Base-by-base conservation (phyloP, 1,284 basidiomycete species). In the Cystobasidium pallidum region DNA sequence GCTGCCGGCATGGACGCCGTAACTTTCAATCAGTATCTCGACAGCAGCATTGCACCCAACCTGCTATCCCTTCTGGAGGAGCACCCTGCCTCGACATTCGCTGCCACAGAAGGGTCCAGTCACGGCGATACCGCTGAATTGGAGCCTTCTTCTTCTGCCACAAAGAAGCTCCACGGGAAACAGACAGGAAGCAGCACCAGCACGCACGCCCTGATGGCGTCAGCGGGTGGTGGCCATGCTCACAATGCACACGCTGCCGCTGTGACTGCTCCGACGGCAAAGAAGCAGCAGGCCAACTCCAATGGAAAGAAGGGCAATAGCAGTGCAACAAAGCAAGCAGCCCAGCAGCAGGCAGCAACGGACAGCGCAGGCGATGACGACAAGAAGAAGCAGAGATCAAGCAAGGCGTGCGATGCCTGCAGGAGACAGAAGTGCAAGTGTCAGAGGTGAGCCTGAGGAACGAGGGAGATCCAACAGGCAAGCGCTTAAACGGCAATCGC, bases 321-420 rank as follows among this genome's bases (percentile, higher is more conserved):
- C 8, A 15, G 21, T n/a, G n/a, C 17, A 51, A 15, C 43, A 26
- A n/a, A n/a, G 41, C 17, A 64, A 45, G 45, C 55, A 41, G 28
- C 19, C 11, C 51, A 55, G 51, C 64, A 66, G 34, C 52, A 66
- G 3, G 30, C 64, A 55, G 28, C 52, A 49, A 32, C 34, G 8
- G 64, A 59, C 28, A 47, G 43, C 19, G 67, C 34, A 26, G 34
- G 47, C 19, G 67, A 70, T 43, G 66, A 68, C 15, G 66, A 68
- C 58, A 70, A 62, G 67, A 70, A 70, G 67, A 70, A 70, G 58
- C 67, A 64, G n/a, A 47, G 67, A 30, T 61, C 57, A 15, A 49
- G 41, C 17, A 70, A 70, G 58, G 67, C 67, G 0, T 70, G 67
- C 34, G 67, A 70, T 58, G 58, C 57, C 0, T 70, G 67, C 41